Evolutionary conservation across 108 stramenopile species (phyloP), one percentile per base, ranked within the genome.

Genomic region (Craspedostauros australis): DNA sequence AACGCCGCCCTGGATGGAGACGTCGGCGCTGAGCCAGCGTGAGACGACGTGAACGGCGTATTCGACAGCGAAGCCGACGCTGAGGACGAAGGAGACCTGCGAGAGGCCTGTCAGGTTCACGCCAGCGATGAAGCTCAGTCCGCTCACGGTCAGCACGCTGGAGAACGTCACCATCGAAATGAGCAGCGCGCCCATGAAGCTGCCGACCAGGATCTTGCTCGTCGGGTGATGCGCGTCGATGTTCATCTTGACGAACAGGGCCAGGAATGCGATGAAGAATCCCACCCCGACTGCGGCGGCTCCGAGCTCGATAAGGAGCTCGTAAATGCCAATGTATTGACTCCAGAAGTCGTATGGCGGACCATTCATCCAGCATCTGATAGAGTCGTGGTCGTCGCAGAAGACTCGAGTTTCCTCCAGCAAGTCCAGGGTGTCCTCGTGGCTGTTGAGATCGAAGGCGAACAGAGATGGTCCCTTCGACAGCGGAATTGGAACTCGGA

Each of bases 301-400:
- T 5, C 37, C 48, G 11, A 69, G 36, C 45, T 64, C 57, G 28
- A 50, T 11, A 5, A 75, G 39, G 0, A 57, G 27, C 4, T 25
- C 46, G 39, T 49, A 63, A 4, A 75, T 50, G n/a, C 39, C 56
- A 24, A 68, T 33, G 33, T 75, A 75, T 49, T 73, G 72, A 16
- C 58, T 50, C 72, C 72, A 73, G 29, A 63, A 73, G 50, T 67
- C 61, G 44, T 63, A 73, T 1, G 72, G 72, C n/a, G n/a, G n/a
- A n/a, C n/a, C n/a, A 2, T 62, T 54, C 33, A 75, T 37, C 57
- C 60, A 75, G 51, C 73, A 75, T 48, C 60, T 67, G 21, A 69
- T 25, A 15, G 55, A 46, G 4, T 23, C 25, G 47, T 69, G 39
- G 11, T 73, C 55, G 37, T 75, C 73, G 50, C 73, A 75, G 36